Evolutionary conservation across 805 yeast genomes (phyloP).

Genomic region (Suhomyces vadensis): DNA sequence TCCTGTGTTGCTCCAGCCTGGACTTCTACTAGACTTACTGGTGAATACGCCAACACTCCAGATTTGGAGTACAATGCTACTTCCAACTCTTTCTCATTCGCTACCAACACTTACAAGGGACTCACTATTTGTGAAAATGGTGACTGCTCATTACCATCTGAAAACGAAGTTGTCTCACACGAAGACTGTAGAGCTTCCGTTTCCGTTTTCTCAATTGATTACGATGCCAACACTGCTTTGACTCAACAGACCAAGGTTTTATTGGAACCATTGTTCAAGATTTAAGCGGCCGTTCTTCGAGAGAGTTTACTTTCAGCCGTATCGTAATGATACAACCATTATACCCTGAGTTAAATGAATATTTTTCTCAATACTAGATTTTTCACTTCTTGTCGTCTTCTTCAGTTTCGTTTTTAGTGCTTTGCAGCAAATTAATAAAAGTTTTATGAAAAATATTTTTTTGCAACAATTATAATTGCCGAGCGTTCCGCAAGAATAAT

Average conservation of each 20-base stretch:
- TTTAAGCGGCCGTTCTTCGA: too few relatives aligned
- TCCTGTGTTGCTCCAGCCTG: constrained; percentile 46
- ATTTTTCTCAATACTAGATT: too few relatives aligned
- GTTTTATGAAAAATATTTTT: too few relatives aligned
- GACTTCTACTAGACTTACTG: constrained; percentile 48
- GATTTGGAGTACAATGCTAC: constrained; percentile 42
- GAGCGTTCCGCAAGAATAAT: too few relatives aligned
- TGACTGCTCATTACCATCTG: constrained; percentile 46
- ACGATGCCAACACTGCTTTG: constrained; percentile 26
- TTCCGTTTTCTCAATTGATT: constrained; percentile 28
- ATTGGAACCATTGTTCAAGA: constrained; percentile 15
- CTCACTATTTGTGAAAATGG: constrained; percentile 40
- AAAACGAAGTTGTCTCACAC: constrained; percentile 30
- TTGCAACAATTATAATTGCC: too few relatives aligned
- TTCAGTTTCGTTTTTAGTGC: too few relatives aligned
- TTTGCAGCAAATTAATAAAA: too few relatives aligned
- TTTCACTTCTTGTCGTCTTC: too few relatives aligned
- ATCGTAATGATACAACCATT: too few relatives aligned
- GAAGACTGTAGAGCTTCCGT: constrained; percentile 28
- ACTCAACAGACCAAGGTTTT: constrained; percentile 12
- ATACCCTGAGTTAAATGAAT: too few relatives aligned
- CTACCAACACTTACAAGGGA: constrained; percentile 16
- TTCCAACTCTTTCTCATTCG: constrained; percentile 27
- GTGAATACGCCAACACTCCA: constrained; percentile 34
- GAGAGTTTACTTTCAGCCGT: too few relatives aligned